A percentile compares a stretch with the other conserved stretches of the same genome.
phyloP scores from a whole-genome alignment of 371 early-diverging fungal species.

The Circinella umbellata region DNA sequence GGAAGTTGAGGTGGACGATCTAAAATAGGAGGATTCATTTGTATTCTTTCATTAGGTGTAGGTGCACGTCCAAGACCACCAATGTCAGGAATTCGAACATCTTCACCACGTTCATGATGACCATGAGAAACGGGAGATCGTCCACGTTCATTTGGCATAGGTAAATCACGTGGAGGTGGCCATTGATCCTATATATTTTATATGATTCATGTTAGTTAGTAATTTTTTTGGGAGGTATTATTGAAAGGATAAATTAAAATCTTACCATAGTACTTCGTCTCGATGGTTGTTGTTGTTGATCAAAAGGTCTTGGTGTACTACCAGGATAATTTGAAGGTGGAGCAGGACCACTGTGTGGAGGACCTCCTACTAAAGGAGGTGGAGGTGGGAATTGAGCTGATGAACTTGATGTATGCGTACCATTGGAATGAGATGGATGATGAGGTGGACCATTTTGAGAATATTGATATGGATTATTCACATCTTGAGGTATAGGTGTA shows the following conservation, averaged over 20 bases:
- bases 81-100: slow-evolving; percentile 53
- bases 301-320: slow-evolving; percentile 4
- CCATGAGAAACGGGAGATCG: slow-evolving; percentile 23
- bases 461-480: slow-evolving; percentile 56
- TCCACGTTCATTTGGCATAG: slow-evolving; percentile 35
- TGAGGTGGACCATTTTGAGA: slow-evolving; percentile 15
- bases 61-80: slow-evolving; percentile 41
- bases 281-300: background rate
- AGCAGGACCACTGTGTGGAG: background rate
- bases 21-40: slow-evolving; percentile 37
- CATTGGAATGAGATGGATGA: background rate
- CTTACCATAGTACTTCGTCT: background rate
- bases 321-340: background rate
- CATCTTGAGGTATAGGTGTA: slow-evolving; percentile 66
- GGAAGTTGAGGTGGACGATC: slow-evolving; percentile 25
- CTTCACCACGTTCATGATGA: slow-evolving; percentile 33
- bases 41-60: slow-evolving; percentile 35
- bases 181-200: background rate
- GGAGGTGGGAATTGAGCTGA: background rate
- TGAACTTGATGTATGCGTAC: background rate
- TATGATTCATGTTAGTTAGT: background rate
- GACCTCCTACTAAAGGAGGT: slow-evolving; percentile 8
- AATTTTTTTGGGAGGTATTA: no score
- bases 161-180: slow-evolving; percentile 38
- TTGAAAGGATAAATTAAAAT: no score